phyloP scores from a whole-genome alignment of 306 rosid species.

The Quercus cerris region DNA sequence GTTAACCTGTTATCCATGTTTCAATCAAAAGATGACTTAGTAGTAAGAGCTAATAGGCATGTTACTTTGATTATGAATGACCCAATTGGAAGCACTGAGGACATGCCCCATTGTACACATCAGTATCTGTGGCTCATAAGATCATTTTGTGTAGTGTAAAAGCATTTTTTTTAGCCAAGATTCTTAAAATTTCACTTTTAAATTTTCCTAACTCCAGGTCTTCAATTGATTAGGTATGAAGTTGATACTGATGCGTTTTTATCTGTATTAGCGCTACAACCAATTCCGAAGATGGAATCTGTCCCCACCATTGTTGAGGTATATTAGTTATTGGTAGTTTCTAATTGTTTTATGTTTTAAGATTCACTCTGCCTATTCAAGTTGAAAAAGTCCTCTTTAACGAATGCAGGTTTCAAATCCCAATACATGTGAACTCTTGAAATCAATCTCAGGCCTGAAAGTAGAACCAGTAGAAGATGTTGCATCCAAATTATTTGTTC shows the following conservation, averaged over 20 bases:
- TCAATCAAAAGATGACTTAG: not conserved
- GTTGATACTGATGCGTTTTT: conserved; percentile 98
- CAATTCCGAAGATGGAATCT: conserved; percentile 75
- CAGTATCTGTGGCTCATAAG: not conserved
- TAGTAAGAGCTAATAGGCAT: not conserved
- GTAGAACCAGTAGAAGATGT: conserved; percentile 92
- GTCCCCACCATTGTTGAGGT: conserved; percentile 95
- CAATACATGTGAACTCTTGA: conserved; percentile 78
- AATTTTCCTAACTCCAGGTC: conserved; percentile 40
- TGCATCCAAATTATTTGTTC: conserved; percentile 92
- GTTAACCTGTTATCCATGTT: not conserved
- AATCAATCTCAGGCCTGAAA: conserved; percentile 81
- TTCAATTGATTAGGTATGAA: conserved; percentile 66
- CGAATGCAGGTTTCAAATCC: conserved; percentile 83
- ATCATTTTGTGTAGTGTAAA: conserved; percentile 9
- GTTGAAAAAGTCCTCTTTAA: conserved; percentile 25
- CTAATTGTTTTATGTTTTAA: not conserved
- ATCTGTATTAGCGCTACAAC: conserved; percentile 93
- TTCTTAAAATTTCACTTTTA: conserved; percentile 14
- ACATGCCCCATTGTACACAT: not conserved
- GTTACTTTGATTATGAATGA: not conserved
- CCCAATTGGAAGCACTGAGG: not conserved
- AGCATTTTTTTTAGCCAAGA: not conserved
- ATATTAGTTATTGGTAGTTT: conserved; percentile 24
- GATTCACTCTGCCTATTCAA: not conserved